Conservation (phyloP, 2,329 filamentous ascomycete genomes). For the Trichoderma guizhouense region DNA sequence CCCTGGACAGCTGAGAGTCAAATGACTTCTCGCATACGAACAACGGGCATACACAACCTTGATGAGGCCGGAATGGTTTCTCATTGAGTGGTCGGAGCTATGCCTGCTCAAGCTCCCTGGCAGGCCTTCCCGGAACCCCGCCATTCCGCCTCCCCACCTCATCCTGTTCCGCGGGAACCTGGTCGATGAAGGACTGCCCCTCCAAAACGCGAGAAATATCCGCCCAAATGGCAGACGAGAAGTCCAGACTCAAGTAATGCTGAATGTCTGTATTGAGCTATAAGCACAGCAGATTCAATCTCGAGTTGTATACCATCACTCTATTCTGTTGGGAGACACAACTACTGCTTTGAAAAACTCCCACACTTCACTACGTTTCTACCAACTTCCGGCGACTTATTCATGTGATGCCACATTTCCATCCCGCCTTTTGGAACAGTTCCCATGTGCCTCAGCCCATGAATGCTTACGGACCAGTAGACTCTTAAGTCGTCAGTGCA, state of each 20-base stretch:
- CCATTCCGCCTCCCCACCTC: background rate
- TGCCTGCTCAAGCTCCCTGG: background rate
- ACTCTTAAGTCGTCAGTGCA: background rate
- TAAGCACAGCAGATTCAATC: background rate
- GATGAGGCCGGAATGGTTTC: background rate
- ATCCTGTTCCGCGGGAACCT: background rate
- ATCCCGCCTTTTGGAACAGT: background rate
- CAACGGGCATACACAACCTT: background rate
- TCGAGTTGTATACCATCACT: background rate
- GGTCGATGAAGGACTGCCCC: background rate
- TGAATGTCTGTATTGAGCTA: background rate
- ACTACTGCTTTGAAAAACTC: background rate
- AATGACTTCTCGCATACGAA: constrained; percentile 2
- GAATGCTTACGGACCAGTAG: background rate
- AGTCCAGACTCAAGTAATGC: background rate
- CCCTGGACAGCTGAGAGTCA: constrained; percentile 4
- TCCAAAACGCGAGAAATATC: constrained; percentile 1
- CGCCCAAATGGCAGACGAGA: background rate
- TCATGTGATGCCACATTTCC: background rate
- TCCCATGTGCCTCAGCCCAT: background rate
- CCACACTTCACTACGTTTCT: background rate
- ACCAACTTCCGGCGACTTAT: background rate
- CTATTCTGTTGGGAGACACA: background rate
- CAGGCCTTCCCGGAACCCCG: background rate
- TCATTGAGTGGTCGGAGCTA: constrained; percentile 8